phyloP scores from a whole-genome alignment of 768 basidiomycete genomes.

The Fomitopsis pulvina region DNA sequence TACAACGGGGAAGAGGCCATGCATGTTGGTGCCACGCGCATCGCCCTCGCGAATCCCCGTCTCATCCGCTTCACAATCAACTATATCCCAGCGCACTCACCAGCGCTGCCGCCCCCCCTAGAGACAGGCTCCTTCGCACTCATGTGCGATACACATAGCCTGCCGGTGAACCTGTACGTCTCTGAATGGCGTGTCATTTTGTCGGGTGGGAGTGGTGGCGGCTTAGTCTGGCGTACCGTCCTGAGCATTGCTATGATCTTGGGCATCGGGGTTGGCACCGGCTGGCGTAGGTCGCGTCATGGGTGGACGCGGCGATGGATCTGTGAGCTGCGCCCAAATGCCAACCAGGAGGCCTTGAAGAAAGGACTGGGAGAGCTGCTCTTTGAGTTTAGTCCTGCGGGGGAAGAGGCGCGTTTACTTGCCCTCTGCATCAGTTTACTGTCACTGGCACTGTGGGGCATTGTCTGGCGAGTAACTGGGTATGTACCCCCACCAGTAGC shows the following conservation, averaged over 20 bases:
- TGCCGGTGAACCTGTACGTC: constrained; percentile 48
- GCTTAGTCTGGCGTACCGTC: background rate
- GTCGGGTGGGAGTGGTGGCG: constrained; percentile 24
- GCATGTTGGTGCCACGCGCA: constrained; percentile 48
- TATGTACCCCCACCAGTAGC: background rate
- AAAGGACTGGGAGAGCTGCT: constrained; percentile 38
- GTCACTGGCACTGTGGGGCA: constrained; percentile 45
- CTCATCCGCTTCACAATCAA: constrained; percentile 57
- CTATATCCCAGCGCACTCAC: constrained; percentile 54
- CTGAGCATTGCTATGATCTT: background rate
- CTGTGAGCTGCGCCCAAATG: constrained; percentile 30
- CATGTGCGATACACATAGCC: constrained; percentile 54
- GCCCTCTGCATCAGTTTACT: constrained; percentile 45
- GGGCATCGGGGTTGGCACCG: constrained; percentile 4
- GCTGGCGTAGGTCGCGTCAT: background rate
- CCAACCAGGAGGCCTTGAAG: constrained; percentile 29
- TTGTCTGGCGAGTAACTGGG: constrained; percentile 12
- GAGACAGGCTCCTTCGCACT: constrained; percentile 52
- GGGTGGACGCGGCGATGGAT: constrained; percentile 21
- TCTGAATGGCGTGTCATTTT: constrained; percentile 40
- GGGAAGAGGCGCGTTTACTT: constrained; percentile 62
- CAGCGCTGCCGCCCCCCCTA: constrained; percentile 34
- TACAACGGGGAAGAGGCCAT: constrained; percentile 60
- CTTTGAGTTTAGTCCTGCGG: constrained; percentile 53
- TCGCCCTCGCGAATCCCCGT: constrained; percentile 62